phyloP scores from a whole-genome alignment of 805 yeast species.

The Candida loeiensis region DNA sequence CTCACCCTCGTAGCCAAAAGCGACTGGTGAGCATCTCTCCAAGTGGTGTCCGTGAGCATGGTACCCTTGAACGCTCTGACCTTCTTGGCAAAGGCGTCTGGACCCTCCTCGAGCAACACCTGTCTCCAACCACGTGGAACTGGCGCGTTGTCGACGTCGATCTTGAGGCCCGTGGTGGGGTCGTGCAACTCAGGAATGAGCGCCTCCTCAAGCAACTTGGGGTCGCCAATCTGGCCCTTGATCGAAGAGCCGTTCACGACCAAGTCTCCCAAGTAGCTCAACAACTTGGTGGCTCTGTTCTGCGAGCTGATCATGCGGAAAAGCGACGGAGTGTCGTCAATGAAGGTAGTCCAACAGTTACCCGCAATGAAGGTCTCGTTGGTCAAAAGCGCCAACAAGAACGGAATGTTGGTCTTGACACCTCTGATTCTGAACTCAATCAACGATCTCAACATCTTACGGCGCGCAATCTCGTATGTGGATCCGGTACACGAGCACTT shows the following conservation, averaged over 20 bases:
- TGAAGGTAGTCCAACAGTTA: conserved; percentile 96
- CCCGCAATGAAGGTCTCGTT: conserved; percentile 84
- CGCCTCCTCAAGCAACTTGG: conserved; percentile 76
- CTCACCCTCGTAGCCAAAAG: conserved; percentile 95
- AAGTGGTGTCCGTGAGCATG: conserved; percentile 94
- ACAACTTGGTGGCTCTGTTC: conserved; percentile 93
- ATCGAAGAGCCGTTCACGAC: conserved; percentile 95
- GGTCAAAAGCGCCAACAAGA: conserved; percentile 85
- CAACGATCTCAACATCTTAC: conserved; percentile 95
- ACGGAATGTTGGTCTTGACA: conserved; percentile 97
- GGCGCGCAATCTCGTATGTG: conserved; percentile 91
- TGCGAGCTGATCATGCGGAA: conserved; percentile 93
- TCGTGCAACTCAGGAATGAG: conserved; percentile 70
- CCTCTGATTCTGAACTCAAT: conserved; percentile 98
- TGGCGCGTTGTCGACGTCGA: conserved; percentile 53
- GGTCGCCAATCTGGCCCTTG: conserved; percentile 91
- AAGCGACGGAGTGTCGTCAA: conserved; percentile 94
- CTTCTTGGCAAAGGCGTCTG: conserved; percentile 83
- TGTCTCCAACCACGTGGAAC: conserved; percentile 85
- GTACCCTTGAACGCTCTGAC: conserved; percentile 85
- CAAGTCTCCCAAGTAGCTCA: conserved; percentile 87
- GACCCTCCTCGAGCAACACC: conserved; percentile 77
- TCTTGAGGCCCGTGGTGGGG: conserved; percentile 50
- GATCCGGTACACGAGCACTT: conserved; percentile 97
- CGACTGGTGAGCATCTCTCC: conserved; percentile 99